phyloP scores from a whole-genome alignment of 768 basidiomycete species.

The Pleurotus djamor region DNA sequence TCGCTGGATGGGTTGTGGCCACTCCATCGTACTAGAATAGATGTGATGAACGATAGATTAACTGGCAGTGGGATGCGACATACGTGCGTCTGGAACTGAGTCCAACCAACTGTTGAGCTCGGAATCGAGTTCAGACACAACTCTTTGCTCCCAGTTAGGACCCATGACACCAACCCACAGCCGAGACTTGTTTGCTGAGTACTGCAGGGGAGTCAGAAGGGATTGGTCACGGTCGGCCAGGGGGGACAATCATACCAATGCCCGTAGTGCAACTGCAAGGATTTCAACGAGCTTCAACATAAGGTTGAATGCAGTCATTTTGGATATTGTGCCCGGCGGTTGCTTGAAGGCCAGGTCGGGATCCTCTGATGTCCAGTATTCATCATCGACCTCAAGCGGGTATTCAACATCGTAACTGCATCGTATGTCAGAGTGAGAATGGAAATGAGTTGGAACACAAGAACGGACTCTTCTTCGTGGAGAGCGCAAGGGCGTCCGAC shows the following conservation, averaged over 20 bases:
- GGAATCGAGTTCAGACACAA: slow-evolving; percentile 61
- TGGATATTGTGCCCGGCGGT: slow-evolving; percentile 46
- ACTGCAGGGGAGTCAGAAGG: slow-evolving; percentile 28
- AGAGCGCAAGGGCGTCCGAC: slow-evolving; percentile 59
- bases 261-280: slow-evolving; percentile 45
- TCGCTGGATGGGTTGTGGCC: slow-evolving; percentile 15
- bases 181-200: slow-evolving; percentile 53
- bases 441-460: not conserved
- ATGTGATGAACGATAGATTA: slow-evolving; percentile 8
- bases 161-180: slow-evolving; percentile 34
- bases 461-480: slow-evolving; percentile 54
- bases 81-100: slow-evolving; percentile 46
- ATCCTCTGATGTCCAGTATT: slow-evolving; percentile 54
- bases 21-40: slow-evolving; percentile 27
- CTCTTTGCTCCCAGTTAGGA: slow-evolving; percentile 45
- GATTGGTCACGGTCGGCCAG: not conserved
- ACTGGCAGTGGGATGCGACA: slow-evolving; percentile 6
- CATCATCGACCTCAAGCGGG: slow-evolving; percentile 65
- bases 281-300: slow-evolving; percentile 49
- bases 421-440: not conserved
- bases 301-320: slow-evolving; percentile 40
- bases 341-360: slow-evolving; percentile 47
- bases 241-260: slow-evolving; percentile 39
- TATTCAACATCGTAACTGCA: slow-evolving; percentile 58
- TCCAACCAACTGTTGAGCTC: slow-evolving; percentile 63